phyloP scores from a whole-genome alignment of 805 yeast species.

The Tanozyma kutaoensis region DNA sequence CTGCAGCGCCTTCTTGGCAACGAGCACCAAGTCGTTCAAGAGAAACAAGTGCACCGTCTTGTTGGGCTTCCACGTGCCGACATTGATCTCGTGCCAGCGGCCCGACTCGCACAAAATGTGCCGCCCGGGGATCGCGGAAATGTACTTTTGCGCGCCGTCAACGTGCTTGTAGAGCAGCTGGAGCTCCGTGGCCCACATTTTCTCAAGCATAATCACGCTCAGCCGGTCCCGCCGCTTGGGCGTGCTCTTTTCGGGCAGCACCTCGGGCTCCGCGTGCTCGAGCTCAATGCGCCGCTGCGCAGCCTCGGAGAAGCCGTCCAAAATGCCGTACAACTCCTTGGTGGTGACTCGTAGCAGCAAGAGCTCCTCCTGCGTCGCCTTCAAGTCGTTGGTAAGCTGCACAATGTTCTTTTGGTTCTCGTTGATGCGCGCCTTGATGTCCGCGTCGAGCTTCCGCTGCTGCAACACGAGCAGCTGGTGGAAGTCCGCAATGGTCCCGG shows the following conservation, averaged over 20 bases:
- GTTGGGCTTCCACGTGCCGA: slow-evolving; percentile 72
- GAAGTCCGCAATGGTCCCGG: slow-evolving; percentile 59
- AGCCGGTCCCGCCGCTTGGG: slow-evolving; percentile 41
- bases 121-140: slow-evolving; percentile 66
- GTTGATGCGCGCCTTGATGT: slow-evolving; percentile 45
- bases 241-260: slow-evolving; percentile 1
- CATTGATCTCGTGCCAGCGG: slow-evolving; percentile 77
- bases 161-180: slow-evolving; percentile 64
- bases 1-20: slow-evolving; percentile 41
- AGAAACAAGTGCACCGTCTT: slow-evolving; percentile 66
- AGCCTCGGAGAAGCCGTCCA: slow-evolving; percentile 42
- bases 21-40: slow-evolving; percentile 61
- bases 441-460: slow-evolving; percentile 36
- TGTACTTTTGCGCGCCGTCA: slow-evolving; percentile 78
- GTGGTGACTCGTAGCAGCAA: slow-evolving; percentile 47
- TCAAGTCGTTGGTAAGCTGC: slow-evolving; percentile 45
- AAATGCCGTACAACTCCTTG: slow-evolving; percentile 43
- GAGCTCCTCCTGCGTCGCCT: slow-evolving; percentile 51
- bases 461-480: slow-evolving; percentile 39
- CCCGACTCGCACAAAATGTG: slow-evolving; percentile 71
- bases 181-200: slow-evolving; percentile 70
- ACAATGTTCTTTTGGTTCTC: slow-evolving; percentile 51
- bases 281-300: slow-evolving; percentile 44
- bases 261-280: slow-evolving; percentile 20
- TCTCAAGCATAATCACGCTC: slow-evolving; percentile 59